Conservation (phyloP, 2,329 filamentous ascomycete genomes). For the Thielaviopsis punctulata region DNA sequence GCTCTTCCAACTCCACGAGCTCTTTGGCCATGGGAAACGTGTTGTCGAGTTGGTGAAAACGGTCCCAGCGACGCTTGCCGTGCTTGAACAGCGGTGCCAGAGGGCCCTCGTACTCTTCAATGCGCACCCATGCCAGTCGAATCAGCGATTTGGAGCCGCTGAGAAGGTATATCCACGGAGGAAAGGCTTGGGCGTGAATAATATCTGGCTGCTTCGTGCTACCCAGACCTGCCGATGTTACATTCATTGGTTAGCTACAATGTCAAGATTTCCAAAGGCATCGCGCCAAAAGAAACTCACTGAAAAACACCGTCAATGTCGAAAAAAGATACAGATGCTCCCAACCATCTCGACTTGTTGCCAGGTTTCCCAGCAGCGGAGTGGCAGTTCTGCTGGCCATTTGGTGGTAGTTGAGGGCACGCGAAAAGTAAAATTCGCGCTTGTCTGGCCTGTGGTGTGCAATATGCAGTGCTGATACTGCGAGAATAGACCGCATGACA, state of each 20-base stretch:
- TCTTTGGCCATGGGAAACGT: background rate
- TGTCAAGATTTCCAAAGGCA: background rate
- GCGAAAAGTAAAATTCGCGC: slow-evolving; percentile 10
- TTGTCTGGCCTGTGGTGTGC: slow-evolving; percentile 16
- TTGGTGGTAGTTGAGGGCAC: slow-evolving; percentile 17
- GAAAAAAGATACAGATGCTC: slow-evolving; percentile 17
- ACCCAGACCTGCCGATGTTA: slow-evolving; percentile 14
- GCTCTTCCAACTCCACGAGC: slow-evolving; percentile 6
- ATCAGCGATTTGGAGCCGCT: slow-evolving; percentile 17
- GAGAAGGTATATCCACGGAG: slow-evolving; percentile 20
- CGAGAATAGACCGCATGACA: slow-evolving; percentile 31
- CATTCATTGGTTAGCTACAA: background rate
- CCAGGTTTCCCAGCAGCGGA: slow-evolving; percentile 15
- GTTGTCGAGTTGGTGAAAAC: slow-evolving; percentile 10
- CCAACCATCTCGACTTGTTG: slow-evolving; percentile 14
- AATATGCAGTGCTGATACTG: slow-evolving; percentile 32
- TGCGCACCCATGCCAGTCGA: slow-evolving; percentile 6
- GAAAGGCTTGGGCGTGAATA: slow-evolving; percentile 18
- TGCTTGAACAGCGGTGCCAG: slow-evolving; percentile 15
- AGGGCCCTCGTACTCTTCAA: slow-evolving; percentile 13
- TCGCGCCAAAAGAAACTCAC: slow-evolving; percentile 10
- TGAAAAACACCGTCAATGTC: slow-evolving; percentile 20
- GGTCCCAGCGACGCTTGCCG: slow-evolving; percentile 15
- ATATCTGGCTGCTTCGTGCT: slow-evolving; percentile 18
- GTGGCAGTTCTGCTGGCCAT: slow-evolving; percentile 18